Evolutionary conservation across 2,329 filamentous ascomycete genomes (phyloP).

Genomic region (Fusarium longipes): DNA sequence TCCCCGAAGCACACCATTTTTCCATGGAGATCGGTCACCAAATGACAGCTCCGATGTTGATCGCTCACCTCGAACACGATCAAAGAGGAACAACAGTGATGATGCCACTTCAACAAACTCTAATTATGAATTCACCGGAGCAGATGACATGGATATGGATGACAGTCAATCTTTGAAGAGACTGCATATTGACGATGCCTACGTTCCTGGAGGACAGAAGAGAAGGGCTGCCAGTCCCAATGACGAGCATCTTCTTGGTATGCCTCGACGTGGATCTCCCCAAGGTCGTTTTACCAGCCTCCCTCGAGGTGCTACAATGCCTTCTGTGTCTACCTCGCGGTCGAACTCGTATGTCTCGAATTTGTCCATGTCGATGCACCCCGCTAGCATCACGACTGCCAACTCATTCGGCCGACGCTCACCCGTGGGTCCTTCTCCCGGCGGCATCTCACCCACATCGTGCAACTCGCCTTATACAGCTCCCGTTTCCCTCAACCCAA

Average conservation of each 20-base stretch:
- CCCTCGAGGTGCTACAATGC: conserved; percentile 57
- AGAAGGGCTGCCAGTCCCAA: conserved; percentile 67
- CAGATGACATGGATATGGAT: conserved; percentile 62
- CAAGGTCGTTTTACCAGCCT: conserved; percentile 61
- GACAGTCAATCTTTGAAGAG: conserved; percentile 63
- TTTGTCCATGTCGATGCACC: conserved; percentile 54
- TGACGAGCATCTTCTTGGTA: conserved; percentile 57
- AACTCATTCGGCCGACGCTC: conserved; percentile 61
- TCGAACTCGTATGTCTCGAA: conserved; percentile 62
- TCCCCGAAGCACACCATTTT: conserved; percentile 58
- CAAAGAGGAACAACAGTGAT: conserved; percentile 64
- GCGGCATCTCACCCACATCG: conserved; percentile 63
- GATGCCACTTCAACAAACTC: conserved; percentile 60
- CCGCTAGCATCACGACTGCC: conserved; percentile 56
- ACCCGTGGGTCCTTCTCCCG: conserved; percentile 58
- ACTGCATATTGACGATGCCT: conserved; percentile 61
- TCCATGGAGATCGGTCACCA: conserved; percentile 56
- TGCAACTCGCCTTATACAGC: conserved; percentile 63
- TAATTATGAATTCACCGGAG: conserved; percentile 55
- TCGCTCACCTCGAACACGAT: conserved; percentile 58
- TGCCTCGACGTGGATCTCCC: conserved; percentile 63
- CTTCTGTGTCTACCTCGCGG: conserved; percentile 57
- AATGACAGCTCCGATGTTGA: conserved; percentile 60
- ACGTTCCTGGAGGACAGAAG: conserved; percentile 61
- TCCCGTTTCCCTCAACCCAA: conserved; percentile 61